Percentiles rank a stretch among this genome's conserved stretches.
phyloP scores from a whole-genome alignment of 78 protist species.

The Dictyostelium purpureum region DNA sequence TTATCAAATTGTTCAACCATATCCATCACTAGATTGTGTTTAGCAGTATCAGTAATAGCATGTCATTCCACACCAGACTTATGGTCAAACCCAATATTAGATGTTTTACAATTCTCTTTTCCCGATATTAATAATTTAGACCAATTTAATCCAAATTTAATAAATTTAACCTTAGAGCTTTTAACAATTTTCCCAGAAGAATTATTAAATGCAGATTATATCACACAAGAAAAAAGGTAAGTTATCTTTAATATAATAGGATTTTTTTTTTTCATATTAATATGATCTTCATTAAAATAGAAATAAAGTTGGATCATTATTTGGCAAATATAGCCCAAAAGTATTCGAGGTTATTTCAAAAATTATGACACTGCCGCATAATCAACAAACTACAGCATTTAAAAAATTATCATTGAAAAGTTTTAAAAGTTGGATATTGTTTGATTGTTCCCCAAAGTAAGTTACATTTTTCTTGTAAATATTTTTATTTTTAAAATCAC shows the following conservation, averaged over 20 bases:
- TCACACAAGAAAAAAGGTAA: slow-evolving; percentile 44
- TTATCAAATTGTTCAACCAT: background rate
- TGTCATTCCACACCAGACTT: slow-evolving; percentile 36
- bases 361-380: background rate
- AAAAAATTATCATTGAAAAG: slow-evolving; percentile 37
- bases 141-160: background rate
- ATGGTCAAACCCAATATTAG: slow-evolving; percentile 31
- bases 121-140: slow-evolving; percentile 6
- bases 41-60: slow-evolving; percentile 45
- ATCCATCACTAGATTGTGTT: slow-evolving; percentile 31
- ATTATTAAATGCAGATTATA: slow-evolving; percentile 26
- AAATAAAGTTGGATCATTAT: slow-evolving; percentile 15
- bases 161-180: slow-evolving; percentile 15
- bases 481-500: too few species aligned
- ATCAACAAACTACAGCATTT: background rate
- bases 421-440: slow-evolving; percentile 59
- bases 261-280: background rate
- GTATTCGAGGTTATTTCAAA: background rate
- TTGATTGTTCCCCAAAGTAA: slow-evolving; percentile 30
- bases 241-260: background rate
- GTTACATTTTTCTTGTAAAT: background rate
- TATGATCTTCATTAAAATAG: background rate
- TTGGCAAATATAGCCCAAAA: background rate
- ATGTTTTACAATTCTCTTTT: slow-evolving; percentile 24
- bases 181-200: slow-evolving; percentile 41